Base-by-base conservation (phyloP, 257 asterid species). In the Solanum habrochaites region DNA sequence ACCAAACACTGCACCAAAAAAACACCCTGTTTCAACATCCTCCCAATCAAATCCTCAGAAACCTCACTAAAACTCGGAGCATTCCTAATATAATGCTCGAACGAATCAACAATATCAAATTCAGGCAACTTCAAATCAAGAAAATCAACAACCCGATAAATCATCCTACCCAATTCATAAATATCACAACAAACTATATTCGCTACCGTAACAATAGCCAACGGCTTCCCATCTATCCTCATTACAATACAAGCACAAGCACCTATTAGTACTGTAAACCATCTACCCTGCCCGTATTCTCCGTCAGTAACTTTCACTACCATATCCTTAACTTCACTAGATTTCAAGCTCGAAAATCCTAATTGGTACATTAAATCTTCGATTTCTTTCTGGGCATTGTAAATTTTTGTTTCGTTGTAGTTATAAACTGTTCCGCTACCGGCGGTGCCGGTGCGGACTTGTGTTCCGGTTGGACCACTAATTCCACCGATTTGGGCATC, bases 1-100 rank as follows among this genome's bases (percentile, higher is more conserved):
- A 94, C 91, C 90, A 96, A 92, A 89, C 98, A 95, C 89, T 97
- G 98, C 88, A 97, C 83, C 89, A 97, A 84, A 89, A 95, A 93
- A 70, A 93, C 92, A 49, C 98, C 99, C 83, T 96, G 98, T 86
- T 94, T 90, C 90, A 88, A 75, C 94, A 96, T 94, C 86, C 86
- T 90, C 84, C 78, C 18, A 32, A 87, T 56, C 85, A 90, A 42
- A 85, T 94, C 98, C 87, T 87, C 87, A 0, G 91, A 45, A 43
- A 93, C 89, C 45, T 40, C 49, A 42, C 80, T 16, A 84, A 94
- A 92, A 75, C 91, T 90, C 2, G 94, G 87, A 78, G 88, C 85
- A 21, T 13, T 89, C 87, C 82, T 86, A 31, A 94, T 64, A 1
- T 93, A 88, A 18, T 87, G 91, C 75, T 92, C 91, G 2, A 94